Evolutionary conservation across 139 green algal species (phyloP).

Genomic region (Pycnococcus provasolii): DNA sequence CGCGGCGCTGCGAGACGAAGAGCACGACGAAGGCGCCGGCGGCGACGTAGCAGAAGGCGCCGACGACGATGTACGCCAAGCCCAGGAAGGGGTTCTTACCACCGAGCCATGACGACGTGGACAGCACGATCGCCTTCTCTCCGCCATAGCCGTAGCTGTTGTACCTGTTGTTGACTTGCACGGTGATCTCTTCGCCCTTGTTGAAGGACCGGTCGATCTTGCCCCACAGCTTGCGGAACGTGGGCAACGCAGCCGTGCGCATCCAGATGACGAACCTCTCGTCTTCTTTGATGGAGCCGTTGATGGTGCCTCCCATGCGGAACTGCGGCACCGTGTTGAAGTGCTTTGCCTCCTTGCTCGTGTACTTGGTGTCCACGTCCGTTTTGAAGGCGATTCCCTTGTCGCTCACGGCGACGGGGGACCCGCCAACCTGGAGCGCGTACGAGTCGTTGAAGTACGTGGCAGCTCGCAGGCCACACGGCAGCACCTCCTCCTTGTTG

Average conservation of each 20-base stretch:
- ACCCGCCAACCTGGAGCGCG: conserved; percentile 3
- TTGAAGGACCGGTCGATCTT: conserved; percentile 41
- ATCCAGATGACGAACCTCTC: conserved; percentile 96
- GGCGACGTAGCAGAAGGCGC: conserved; percentile 9
- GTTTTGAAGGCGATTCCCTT: conserved; percentile 53
- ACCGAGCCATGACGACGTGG: conserved; percentile 61
- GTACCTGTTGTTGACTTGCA: conserved; percentile 55
- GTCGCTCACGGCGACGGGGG: conserved; percentile 36
- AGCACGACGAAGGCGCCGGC: no score
- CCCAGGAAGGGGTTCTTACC: conserved; percentile 60
- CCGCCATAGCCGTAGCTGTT: conserved; percentile 63
- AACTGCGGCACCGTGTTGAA: conserved; percentile 49
- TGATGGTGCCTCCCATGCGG: conserved; percentile 49
- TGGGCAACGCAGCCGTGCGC: conserved; percentile 52
- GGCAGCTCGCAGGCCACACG: conserved; percentile 85
- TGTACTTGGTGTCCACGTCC: conserved; percentile 58
- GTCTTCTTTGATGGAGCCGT: conserved; percentile 43
- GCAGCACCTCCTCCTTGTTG: conserved; percentile 53
- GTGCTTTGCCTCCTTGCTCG: conserved; percentile 44
- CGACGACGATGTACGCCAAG: conserved; percentile 48
- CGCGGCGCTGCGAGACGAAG: no score
- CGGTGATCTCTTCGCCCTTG: conserved; percentile 26
- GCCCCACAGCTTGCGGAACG: conserved; percentile 61
- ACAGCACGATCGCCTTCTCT: conserved; percentile 54
- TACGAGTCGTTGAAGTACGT: conserved; percentile 84